Base-by-base conservation (phyloP, 352 stramenopile species). In the Pythium aquatile region DNA sequence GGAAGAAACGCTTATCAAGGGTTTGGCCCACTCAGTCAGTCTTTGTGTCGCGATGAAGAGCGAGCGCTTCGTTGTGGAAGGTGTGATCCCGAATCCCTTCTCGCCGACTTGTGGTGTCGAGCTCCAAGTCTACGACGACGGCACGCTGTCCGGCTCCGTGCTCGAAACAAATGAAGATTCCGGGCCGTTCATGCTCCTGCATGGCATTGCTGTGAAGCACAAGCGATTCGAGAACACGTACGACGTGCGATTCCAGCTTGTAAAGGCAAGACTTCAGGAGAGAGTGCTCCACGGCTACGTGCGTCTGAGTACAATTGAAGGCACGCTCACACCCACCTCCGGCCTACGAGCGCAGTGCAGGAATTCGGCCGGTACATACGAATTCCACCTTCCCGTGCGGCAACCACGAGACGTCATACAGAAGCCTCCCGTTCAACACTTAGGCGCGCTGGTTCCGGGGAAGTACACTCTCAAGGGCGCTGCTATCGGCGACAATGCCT, bases 171-270 rank as follows among this genome's bases (percentile, higher is more conserved):
- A 37, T 20, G 26, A 28, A 13, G n/a, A 26, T 5, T 8, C 29
- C 5, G 48, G 39, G 7, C 17, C 24, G 24, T 55, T 37, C 28
- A 10, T 55, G 48, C 8, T 55, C 1, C 29, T 55, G 24, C 8
- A 52, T 13, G 46, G 46, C 13, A 13, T 17, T 5, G 46, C 46
- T 29, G 20, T 24, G 20, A 24, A 24, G 20, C 20, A 30, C 9
- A 7, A 17, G 17, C 26, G n/a, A 58, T 46, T 24, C 20, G 26
- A n/a, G 5, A 13, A 52, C 8, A 7, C 6, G n/a, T 52, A 52
- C 44, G 39, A 55, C 48, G 48, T 55, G 48, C 48, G 28, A 33
- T 59, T 59, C 24, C 54, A 59, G 37, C 11, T 59, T 20, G n/a
- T n/a, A 13, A 48, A 24, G 20, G 20, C 20, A 24, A 24, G 20